Evolutionary conservation across 805 yeast species (phyloP).

Genomic region (Pichia gijzeniarum): DNA sequence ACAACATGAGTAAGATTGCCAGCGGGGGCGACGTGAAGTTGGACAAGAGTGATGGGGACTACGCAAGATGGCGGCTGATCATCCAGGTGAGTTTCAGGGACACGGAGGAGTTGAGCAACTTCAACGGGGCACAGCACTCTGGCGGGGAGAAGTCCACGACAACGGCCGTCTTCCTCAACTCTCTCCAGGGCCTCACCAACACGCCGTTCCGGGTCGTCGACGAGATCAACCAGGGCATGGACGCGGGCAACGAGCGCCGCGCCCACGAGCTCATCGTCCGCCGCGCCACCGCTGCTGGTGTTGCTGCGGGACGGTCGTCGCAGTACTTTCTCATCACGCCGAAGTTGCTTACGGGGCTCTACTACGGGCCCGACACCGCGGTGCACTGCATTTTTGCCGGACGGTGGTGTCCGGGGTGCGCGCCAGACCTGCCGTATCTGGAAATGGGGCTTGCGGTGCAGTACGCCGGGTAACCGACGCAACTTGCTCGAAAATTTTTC

Average conservation of each 20-base stretch:
- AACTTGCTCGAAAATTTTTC: neutral
- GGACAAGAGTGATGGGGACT: conserved; percentile 44
- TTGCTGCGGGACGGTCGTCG: conserved; percentile 33
- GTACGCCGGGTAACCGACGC: conserved; percentile 12
- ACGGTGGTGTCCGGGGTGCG: conserved; percentile 20
- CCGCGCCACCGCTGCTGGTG: conserved; percentile 71
- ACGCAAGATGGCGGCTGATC: conserved; percentile 73
- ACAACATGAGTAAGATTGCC: conserved; percentile 66
- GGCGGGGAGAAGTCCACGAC: conserved; percentile 98
- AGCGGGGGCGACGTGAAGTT: conserved; percentile 78
- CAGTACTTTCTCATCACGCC: conserved; percentile 95
- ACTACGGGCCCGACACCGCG: conserved; percentile 73
- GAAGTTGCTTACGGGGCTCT: conserved; percentile 70
- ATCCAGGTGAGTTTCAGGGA: conserved; percentile 84
- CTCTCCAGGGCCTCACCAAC: conserved; percentile 79
- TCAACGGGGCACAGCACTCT: conserved; percentile 86
- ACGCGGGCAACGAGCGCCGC: conserved; percentile 79
- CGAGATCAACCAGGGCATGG: conserved; percentile 99
- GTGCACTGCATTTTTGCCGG: conserved; percentile 77
- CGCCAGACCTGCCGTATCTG: conserved; percentile 16
- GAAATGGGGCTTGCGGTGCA: conserved; percentile 28
- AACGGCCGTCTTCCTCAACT: conserved; percentile 82
- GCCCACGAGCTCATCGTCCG: conserved; percentile 83
- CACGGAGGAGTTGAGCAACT: conserved; percentile 55
- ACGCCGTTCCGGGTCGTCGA: conserved; percentile 95